Evolutionary conservation across 2,329 filamentous ascomycete genomes (phyloP), one percentile per base, ranked within the genome.

Genomic region (Trichoderma breve): DNA sequence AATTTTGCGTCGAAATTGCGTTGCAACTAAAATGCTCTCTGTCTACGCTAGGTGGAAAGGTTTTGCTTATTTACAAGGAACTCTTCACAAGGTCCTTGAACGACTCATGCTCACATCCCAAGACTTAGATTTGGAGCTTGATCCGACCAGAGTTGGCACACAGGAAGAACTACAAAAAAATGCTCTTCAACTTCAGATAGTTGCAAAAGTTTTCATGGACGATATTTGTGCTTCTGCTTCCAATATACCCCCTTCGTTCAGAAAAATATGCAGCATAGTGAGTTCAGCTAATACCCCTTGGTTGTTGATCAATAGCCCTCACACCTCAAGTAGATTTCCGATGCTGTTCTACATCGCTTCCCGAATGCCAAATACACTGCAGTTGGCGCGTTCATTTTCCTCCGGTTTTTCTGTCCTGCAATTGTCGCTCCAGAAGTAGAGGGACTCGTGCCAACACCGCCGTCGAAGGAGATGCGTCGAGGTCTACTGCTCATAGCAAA

Each of bases 41-140:
- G 85, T 92, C 8, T 92, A 91, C 75, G 90, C 90, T 6, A 92
- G 91, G 76, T 92, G 90, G 90, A 92, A 92, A 80, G 90, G 90
- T 14, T 82, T 86, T 18, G 79, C 84, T 4, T 92, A 92, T 76
- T 84, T 92, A 43, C 88, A 87, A 75, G 83, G 84, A 15, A 92
- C 90, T 1, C 82, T 92, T 11, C 89, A 91, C 74, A 91, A 91
- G 76, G 89, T 92, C 3, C 80, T 92, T 2, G 89, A 92, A 77
- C 84, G 90, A 64, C 82, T 92, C 55, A 90, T 92, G 83, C 78
- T 90, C 36, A 91, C 90, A 3, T 90, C 90, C 0, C 88, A 91
- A 74, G 89, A 92, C 73, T 82, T 92, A 1, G 89, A 92, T 76
- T 84, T 92, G 24, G 90, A 92, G 76, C 84, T 92, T 6, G 90